phyloP scores from a whole-genome alignment of 768 basidiomycete genomes.

The Pulveroboletus frians region DNA sequence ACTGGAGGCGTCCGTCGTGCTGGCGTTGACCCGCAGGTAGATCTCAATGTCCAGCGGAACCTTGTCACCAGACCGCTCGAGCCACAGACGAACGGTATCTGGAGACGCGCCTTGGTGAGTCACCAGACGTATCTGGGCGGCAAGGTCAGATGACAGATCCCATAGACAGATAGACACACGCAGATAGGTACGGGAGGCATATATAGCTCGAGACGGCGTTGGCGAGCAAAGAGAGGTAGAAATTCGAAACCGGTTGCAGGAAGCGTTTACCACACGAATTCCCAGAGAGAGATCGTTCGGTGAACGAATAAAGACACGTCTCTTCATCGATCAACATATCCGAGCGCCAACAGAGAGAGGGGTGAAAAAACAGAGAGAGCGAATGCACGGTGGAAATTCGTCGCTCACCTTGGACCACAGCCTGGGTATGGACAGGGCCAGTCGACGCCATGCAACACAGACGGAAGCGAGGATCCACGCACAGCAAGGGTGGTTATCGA shows the following conservation, averaged over 20 bases:
- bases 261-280: constrained; percentile 2
- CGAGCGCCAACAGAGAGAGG: constrained; percentile 14
- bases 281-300: not conserved
- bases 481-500: constrained; percentile 65
- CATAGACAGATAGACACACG: not conserved
- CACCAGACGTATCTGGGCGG: constrained; percentile 60
- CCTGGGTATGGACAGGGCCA: constrained; percentile 59
- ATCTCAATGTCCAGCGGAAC: constrained; percentile 80
- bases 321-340: constrained; percentile 14
- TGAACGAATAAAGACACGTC: constrained; percentile 6
- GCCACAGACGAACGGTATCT: constrained; percentile 77
- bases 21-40: constrained; percentile 51
- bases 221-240: not conserved
- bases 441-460: constrained; percentile 59
- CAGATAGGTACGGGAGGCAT: constrained; percentile 2
- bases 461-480: constrained; percentile 74
- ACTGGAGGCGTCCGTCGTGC: constrained; percentile 19
- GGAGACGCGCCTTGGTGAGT: constrained; percentile 67
- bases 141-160: not conserved
- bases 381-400: not conserved
- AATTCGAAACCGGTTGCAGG: not conserved
- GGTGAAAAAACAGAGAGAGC: constrained; percentile 3
- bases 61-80: constrained; percentile 67
- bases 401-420: constrained; percentile 73
- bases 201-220: not conserved